Conservation (phyloP, 2,329 filamentous ascomycete genomes). For the Nigrospora oryzae region DNA sequence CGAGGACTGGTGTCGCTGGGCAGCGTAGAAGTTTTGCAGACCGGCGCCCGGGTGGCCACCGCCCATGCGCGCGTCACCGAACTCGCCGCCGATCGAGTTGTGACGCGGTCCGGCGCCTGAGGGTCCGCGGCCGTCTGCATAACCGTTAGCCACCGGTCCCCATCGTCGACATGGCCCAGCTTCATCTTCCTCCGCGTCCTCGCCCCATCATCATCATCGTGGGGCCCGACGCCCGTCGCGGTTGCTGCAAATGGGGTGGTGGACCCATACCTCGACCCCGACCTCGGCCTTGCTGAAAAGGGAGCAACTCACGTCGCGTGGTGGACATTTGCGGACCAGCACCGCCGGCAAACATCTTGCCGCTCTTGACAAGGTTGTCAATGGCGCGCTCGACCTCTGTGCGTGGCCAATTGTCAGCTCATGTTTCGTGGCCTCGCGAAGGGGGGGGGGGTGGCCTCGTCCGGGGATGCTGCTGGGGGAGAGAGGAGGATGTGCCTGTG, state of each 20-base stretch:
- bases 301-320: constrained; percentile 74
- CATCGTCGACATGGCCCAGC: background rate
- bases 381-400: constrained; percentile 91
- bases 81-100: constrained; percentile 77
- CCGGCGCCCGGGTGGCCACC: constrained; percentile 39
- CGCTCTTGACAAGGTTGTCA: constrained; percentile 93
- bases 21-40: constrained; percentile 88
- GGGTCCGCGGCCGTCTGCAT: constrained; percentile 61
- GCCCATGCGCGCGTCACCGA: constrained; percentile 60
- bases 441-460: background rate
- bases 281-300: constrained; percentile 24
- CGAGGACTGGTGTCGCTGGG: constrained; percentile 83
- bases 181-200: too few species aligned
- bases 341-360: constrained; percentile 67
- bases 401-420: constrained; percentile 16
- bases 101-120: constrained; percentile 50
- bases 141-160: constrained; percentile 13
- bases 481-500: too few species aligned
- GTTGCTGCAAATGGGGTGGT: too few species aligned
- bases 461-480: background rate
- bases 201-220: too few species aligned
- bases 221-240: constrained; percentile 8
- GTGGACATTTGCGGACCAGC: constrained; percentile 23
- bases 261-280: too few species aligned
- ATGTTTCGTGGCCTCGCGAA: constrained; percentile 4